A percentile compares a stretch with the other conserved stretches of the same genome.
These are phyloP conservation scores for Saccharomycopsis vini DNA, from an alignment of 805 yeast species.

Conservation along the genomic window DNA sequence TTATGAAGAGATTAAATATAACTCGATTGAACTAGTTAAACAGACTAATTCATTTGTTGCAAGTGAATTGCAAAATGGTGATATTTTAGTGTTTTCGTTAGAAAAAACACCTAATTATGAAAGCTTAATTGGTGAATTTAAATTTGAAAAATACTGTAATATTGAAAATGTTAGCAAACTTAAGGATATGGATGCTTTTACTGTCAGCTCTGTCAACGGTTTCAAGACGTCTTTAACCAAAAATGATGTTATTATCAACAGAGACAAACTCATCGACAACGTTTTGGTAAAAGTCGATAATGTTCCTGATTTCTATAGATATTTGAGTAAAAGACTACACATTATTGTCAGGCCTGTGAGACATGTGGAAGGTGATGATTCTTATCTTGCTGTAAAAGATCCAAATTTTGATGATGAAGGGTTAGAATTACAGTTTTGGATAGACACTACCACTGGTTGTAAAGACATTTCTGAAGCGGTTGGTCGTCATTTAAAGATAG, in stretches of 20 bases:
- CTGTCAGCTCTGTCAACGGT: neutral
- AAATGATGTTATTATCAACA: conserved; percentile 7
- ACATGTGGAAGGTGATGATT: conserved; percentile 25
- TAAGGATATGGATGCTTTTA: neutral
- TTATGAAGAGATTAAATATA: conserved; percentile 56
- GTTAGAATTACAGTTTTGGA: conserved; percentile 47
- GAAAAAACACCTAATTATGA: conserved; percentile 19
- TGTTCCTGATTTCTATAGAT: conserved; percentile 39
- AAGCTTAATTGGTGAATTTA: neutral
- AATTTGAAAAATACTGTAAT: conserved; percentile 17
- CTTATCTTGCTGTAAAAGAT: conserved; percentile 14
- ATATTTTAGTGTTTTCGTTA: conserved; percentile 38
- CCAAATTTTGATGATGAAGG: conserved; percentile 20
- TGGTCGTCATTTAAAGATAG: conserved; percentile 43
- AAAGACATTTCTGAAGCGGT: conserved; percentile 52
- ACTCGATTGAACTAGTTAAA: conserved; percentile 38
- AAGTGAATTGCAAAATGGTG: conserved; percentile 59
- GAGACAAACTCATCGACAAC: conserved; percentile 17
- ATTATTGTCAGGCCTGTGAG: conserved; percentile 40
- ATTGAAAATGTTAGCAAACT: neutral
- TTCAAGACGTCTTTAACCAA: neutral
- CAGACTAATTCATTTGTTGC: conserved; percentile 38
- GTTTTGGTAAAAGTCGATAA: conserved; percentile 3
- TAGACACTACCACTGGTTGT: conserved; percentile 52
- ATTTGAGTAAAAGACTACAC: conserved; percentile 51